Base-by-base conservation (phyloP, 805 yeast genomes). In the Candida qinlingensis region DNA sequence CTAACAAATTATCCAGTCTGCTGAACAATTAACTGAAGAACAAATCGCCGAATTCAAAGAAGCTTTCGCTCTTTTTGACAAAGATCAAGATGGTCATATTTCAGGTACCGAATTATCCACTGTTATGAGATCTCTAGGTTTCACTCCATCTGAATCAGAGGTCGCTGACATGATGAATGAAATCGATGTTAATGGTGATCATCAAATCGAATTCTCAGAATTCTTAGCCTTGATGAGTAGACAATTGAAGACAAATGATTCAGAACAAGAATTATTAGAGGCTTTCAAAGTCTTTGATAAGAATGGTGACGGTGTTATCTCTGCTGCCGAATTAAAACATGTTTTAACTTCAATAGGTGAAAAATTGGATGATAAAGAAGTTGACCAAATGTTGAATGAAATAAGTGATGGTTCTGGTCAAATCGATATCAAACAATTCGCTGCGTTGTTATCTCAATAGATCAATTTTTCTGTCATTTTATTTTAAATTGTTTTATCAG, bases 101-200 rank as follows among this genome's bases (percentile, higher is more conserved):
- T 89, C 97, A 50, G 87, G 97, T 59, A 80, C 87, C 63, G 99
- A 94, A 72, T 77, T 94, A 58, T 97, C 98, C 56, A 90, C 97
- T 4, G 99, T 94, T 46, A 94, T 94, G 99, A 85, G 99, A 73
- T 88, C 97, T n/a, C 76, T 94, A 64, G 99, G 99, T 45, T 94
- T 90, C 70, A 92, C 92, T 63, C 99, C 99, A 36, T 83, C 96
- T 44, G 98, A 94, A 69, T 83, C 90, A 56, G 99, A 94, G 70
- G 85, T 94, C 61, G 87, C 94, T 48, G 99, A 94, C 67, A 83
- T 94, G 85, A 88, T 94, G 76, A 92, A 92, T 68, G 99, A 94
- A 71, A 96, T 94, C 46, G 99, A 94, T 68, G 85, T 85, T 53
- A 94, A 94, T 72, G 92, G 92, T 59, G 96, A 94, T 71, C 97